Base-by-base conservation (phyloP, 75 land plant genomes). In the Ceratopteris richardii region DNA sequence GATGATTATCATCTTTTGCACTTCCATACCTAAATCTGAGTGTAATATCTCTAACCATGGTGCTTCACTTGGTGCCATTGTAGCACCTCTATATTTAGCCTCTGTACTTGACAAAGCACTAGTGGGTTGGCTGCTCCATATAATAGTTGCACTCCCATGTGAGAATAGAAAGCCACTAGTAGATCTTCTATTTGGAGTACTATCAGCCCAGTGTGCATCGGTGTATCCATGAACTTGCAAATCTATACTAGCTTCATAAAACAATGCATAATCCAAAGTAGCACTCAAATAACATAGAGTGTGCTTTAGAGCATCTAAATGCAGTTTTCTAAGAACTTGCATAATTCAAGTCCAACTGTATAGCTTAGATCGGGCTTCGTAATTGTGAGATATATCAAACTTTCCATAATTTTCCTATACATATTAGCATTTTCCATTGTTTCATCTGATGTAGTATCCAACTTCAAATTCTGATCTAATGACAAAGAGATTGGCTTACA, bases 71-170 rank as follows among this genome's bases (percentile, higher is more conserved):
- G 31, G 4, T 18, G 31, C 57, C n/a, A 30, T 30, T 14, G 57
- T 10, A 16, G 31, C 31, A 17, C 57, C 50, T 17, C 37, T 26
- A 58, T 51, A 63, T 30, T 63, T 27, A 14, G 65, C 58, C 29
- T 63, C 29, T 29, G 65, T 52, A 9, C 53, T 40, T 17, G n/a
- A 28, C 4, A 63, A 24, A 31, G 65, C 54, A 6, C 50, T 58
- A 22, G 29, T 63, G 12, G 65, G 60, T 63, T 63, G 26, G 16
- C 18, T 17, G 4, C 17, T 46, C n/a, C n/a, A n/a, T n/a, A n/a
- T n/a, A n/a, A n/a, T n/a, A n/a, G n/a, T n/a, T n/a, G n/a, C 14
- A 14, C 50, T 46, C 2, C 50, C 50, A 46, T 6, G 22, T 21
- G 50, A 46, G 14, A 46, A 46, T 3, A 46, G 2, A 17, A 46